phyloP scores from a whole-genome alignment of 805 yeast species.

The Candida glaebosa region DNA sequence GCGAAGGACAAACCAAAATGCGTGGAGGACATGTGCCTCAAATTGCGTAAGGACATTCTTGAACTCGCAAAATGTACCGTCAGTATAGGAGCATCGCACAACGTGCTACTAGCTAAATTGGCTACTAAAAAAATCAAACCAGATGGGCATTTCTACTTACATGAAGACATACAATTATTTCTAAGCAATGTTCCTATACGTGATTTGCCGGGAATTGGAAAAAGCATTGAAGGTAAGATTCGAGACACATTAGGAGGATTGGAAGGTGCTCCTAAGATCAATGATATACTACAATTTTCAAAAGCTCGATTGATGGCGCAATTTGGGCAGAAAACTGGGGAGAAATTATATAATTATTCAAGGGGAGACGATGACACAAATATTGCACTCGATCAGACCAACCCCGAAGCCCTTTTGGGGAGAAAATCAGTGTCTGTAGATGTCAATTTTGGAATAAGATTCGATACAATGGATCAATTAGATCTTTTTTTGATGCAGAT shows the following conservation, averaged over 20 bases:
- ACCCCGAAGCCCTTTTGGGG: slow-evolving; percentile 38
- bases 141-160: slow-evolving; percentile 50
- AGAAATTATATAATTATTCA: slow-evolving; percentile 54
- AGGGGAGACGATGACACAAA: slow-evolving; percentile 67
- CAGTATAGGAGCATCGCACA: slow-evolving; percentile 75
- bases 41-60: slow-evolving; percentile 41
- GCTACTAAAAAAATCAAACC: slow-evolving; percentile 80
- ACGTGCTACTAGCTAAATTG: slow-evolving; percentile 74
- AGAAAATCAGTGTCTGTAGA: slow-evolving; percentile 84
- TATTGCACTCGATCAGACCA: slow-evolving; percentile 47
- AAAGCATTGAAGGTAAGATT: slow-evolving; percentile 47
- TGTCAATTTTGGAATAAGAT: slow-evolving; percentile 87
- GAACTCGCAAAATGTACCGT: slow-evolving; percentile 57
- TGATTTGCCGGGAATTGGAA: slow-evolving; percentile 64
- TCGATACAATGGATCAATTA: slow-evolving; percentile 56
- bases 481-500: slow-evolving; percentile 59
- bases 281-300: slow-evolving; percentile 34
- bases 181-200: slow-evolving; percentile 32
- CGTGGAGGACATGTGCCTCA: slow-evolving; percentile 21
- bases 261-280: slow-evolving; percentile 24
- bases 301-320: slow-evolving; percentile 35
- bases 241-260: neutral
- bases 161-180: slow-evolving; percentile 24
- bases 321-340: slow-evolving; percentile 72
- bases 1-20: slow-evolving; percentile 8